These are phyloP conservation scores for Claviceps digitariae DNA, from an alignment of 2,329 filamentous ascomycete species.

Conservation along the genomic window DNA sequence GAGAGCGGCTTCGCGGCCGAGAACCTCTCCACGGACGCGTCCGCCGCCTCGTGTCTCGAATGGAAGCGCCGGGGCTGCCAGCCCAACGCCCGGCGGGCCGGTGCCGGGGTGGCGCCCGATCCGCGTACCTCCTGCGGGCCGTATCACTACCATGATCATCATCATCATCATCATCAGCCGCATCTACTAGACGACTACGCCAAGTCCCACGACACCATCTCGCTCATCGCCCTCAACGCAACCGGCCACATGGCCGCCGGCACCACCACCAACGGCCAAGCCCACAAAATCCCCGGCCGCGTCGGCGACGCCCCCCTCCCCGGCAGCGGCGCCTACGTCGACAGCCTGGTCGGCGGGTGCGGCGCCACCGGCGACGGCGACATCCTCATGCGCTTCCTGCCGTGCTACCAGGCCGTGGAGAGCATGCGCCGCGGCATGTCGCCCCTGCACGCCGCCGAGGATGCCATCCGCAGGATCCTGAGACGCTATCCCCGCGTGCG, in stretches of 20 bases:
- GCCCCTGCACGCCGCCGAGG: conserved; percentile 33
- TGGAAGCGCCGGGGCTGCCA: conserved; percentile 33
- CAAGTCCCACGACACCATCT: conserved; percentile 36
- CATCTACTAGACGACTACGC: fast-evolving
- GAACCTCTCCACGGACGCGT: conserved; percentile 28
- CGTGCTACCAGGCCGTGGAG: conserved; percentile 45
- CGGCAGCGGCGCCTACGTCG: conserved; percentile 41
- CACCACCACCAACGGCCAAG: conserved; percentile 41
- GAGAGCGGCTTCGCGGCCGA: conserved; percentile 35
- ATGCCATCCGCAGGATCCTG: conserved; percentile 36
- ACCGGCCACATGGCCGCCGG: conserved; percentile 36
- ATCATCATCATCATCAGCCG: neutral
- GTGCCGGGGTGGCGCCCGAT: conserved; percentile 27
- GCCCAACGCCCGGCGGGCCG: conserved; percentile 33
- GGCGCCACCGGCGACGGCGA: conserved; percentile 44
- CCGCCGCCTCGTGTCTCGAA: conserved; percentile 23
- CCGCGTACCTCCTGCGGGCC: conserved; percentile 31
- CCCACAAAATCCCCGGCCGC: conserved; percentile 39
- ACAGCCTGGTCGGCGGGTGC: conserved; percentile 38
- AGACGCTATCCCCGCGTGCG: conserved; percentile 30
- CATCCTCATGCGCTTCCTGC: conserved; percentile 43
- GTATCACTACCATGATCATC: conserved; percentile 15
- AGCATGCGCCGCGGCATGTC: conserved; percentile 34
- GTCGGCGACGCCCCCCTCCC: conserved; percentile 42
- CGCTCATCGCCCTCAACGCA: conserved; percentile 32